These are phyloP conservation scores for Sphagnum fallax DNA, from an alignment of 228 moss, liverwort and hornwort species.

Conservation along the genomic window DNA sequence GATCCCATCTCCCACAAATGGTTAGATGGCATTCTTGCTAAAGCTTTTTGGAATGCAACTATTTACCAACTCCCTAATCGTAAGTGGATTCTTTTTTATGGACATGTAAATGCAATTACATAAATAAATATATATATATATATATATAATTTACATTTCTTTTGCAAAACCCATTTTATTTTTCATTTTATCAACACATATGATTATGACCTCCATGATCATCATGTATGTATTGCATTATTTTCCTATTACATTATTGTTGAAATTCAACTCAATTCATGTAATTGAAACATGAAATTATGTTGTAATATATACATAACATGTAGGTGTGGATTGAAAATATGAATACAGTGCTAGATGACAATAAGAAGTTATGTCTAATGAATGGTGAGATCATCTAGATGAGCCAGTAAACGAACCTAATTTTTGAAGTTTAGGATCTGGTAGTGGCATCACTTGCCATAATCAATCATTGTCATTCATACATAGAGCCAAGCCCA, in stretches of 20 bases:
- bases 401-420: conserved; percentile 63
- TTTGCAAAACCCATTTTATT: not conserved
- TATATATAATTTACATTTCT: too few relatives aligned
- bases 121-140: too few relatives aligned
- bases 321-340: conserved; percentile 73
- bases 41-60: conserved; percentile 51
- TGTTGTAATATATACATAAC: not conserved
- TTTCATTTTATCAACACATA: not conserved
- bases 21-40: conserved; percentile 70
- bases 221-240: not conserved
- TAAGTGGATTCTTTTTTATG: conserved; percentile 69
- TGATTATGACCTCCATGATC: not conserved
- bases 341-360: conserved; percentile 69
- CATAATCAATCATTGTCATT: conserved; percentile 66
- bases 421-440: conserved; percentile 73
- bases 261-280: not conserved
- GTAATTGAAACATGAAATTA: not conserved
- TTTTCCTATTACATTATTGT: not conserved
- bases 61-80: conserved; percentile 49
- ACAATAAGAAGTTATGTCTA: conserved; percentile 69
- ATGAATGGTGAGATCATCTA: conserved; percentile 76
- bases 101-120: conserved; percentile 60
- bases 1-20: conserved; percentile 63
- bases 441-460: conserved; percentile 67
- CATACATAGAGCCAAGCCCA: conserved; percentile 53